Percentiles rank a stretch among this genome's conserved stretches.
Evolutionary conservation across 148 eudicot species (phyloP).

Genomic region (Vaccinium macrocarpon): DNA sequence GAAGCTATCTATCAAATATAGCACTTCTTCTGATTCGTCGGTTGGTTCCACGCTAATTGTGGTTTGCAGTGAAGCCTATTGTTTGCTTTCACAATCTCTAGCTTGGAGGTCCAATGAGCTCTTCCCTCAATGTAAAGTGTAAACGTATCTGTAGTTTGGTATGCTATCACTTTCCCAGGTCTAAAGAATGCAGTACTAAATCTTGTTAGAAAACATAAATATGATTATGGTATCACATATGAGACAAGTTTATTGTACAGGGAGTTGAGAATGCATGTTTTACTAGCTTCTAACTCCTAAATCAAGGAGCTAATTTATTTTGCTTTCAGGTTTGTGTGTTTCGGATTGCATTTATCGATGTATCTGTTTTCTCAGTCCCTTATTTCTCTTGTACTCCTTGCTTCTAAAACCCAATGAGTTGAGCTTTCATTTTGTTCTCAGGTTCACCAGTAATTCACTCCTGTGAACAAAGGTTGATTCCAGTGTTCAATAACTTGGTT

Average conservation of each 20-base stretch:
- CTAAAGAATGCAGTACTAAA: background rate
- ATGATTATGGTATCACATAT: background rate
- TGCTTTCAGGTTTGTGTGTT: background rate
- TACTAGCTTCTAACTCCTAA: background rate
- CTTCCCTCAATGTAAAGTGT: background rate
- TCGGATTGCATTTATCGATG: background rate
- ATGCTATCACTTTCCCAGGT: background rate
- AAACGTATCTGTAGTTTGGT: background rate
- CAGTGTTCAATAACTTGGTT: conserved; percentile 54
- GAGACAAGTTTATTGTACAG: background rate
- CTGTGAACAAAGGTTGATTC: conserved; percentile 37
- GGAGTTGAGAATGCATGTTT: background rate
- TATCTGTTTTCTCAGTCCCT: background rate
- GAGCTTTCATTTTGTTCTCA: conserved; percentile 21
- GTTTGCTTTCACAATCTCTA: background rate
- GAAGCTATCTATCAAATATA: background rate
- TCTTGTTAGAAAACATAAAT: background rate
- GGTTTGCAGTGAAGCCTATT: background rate
- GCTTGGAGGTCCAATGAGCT: background rate
- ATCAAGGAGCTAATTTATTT: background rate
- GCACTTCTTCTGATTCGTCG: background rate
- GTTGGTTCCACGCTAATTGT: background rate
- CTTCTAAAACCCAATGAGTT: background rate
- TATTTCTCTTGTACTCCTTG: background rate
- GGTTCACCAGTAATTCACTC: conserved; percentile 19